Conservation (phyloP, 2,329 filamentous ascomycete species). For the Coniochaeta sp. region DNA sequence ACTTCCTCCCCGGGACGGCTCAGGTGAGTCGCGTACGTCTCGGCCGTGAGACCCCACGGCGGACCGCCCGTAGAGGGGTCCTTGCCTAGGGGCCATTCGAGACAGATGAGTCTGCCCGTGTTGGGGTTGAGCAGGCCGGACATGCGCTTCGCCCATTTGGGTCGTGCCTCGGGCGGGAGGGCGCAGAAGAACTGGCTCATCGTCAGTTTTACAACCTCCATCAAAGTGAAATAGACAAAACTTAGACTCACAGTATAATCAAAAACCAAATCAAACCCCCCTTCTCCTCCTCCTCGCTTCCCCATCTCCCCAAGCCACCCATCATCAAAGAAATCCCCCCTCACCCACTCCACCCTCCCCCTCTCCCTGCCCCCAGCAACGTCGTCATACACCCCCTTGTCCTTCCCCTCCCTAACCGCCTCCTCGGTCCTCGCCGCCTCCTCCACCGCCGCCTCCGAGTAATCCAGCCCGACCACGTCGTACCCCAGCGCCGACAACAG, state of each 20-base stretch:
- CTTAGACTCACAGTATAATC: conserved; percentile 56
- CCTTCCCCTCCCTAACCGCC: conserved; percentile 20
- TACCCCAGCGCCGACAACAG: conserved; percentile 70
- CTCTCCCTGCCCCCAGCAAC: conserved; percentile 27
- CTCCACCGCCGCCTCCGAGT: conserved; percentile 40
- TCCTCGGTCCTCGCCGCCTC: conserved; percentile 37
- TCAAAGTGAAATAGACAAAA: too few species aligned
- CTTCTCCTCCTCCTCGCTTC: too few species aligned
- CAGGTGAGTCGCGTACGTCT: conserved; percentile 67
- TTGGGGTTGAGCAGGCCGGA: conserved; percentile 37
- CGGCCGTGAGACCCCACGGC: conserved; percentile 62
- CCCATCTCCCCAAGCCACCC: conserved; percentile 42
- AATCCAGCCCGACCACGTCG: conserved; percentile 70
- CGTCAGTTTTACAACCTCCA: not conserved
- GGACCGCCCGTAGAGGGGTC: conserved; percentile 59
- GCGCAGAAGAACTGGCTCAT: conserved; percentile 52
- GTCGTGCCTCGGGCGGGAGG: conserved; percentile 44
- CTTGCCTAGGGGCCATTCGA: conserved; percentile 76
- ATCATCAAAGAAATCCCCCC: conserved; percentile 61
- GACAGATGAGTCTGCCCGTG: conserved; percentile 48
- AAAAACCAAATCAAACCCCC: conserved; percentile 57
- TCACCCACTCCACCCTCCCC: conserved; percentile 49
- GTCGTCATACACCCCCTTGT: conserved; percentile 33
- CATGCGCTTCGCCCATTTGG: conserved; percentile 47
- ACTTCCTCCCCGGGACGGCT: conserved; percentile 61